Conservation (phyloP, 345 rosid species). For the Lepidium didymum region DNA sequence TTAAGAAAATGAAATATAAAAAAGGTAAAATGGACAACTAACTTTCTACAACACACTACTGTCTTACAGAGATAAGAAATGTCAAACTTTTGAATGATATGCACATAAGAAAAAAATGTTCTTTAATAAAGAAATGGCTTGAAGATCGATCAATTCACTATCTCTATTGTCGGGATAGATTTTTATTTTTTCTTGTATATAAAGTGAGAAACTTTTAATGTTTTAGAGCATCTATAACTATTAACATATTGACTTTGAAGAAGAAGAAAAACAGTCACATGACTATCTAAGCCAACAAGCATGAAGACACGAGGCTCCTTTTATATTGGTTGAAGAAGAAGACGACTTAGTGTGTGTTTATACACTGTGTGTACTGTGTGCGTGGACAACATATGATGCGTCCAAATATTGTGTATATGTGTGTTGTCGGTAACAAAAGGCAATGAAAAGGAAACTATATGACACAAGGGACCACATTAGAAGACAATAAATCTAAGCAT, state of each 20-base stretch:
- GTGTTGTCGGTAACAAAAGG: conserved; percentile 34
- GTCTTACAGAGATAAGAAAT: conserved; percentile 1
- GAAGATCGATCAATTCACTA: background rate
- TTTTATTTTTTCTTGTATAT: background rate
- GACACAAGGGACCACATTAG: conserved; percentile 20
- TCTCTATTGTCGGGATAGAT: conserved; percentile 5
- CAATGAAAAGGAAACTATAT: conserved; percentile 14
- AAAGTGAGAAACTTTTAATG: background rate
- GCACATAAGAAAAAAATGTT: background rate
- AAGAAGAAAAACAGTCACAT: background rate
- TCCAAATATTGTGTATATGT: conserved; percentile 13
- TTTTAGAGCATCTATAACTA: background rate
- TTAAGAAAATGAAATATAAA: background rate
- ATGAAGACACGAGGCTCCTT: conserved; percentile 18
- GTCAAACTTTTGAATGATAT: conserved; percentile 19
- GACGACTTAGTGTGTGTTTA: background rate
- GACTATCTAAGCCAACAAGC: conserved; percentile 1
- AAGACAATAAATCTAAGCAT: conserved; percentile 28
- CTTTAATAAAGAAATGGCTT: background rate
- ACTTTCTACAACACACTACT: conserved; percentile 20
- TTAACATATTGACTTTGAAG: conserved; percentile 9
- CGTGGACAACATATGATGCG: conserved; percentile 19
- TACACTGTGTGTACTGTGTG: conserved; percentile 4
- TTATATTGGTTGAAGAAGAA: background rate
- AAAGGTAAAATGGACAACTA: conserved; percentile 2